A percentile compares a stretch with the other conserved stretches of the same genome.
phyloP scores from a whole-genome alignment of 75 land plant species.

The Cunninghamia lanceolata region DNA sequence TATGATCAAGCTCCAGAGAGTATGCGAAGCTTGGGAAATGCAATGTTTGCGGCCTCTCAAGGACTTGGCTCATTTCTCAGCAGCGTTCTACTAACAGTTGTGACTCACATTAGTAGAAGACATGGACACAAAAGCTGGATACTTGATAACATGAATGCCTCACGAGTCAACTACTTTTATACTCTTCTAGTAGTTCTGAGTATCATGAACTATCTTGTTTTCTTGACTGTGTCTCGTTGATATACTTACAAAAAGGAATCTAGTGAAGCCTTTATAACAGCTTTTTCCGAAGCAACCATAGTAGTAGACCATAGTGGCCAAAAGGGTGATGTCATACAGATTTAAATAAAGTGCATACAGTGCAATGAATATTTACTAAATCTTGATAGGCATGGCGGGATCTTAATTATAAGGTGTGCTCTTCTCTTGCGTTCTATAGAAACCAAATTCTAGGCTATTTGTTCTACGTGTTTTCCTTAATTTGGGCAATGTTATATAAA shows the following conservation, averaged over 20 bases:
- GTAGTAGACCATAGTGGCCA: too few species aligned
- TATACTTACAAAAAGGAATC: constrained; percentile 43
- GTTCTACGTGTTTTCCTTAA: too few species aligned
- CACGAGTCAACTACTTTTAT: constrained; percentile 71
- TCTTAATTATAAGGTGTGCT: too few species aligned
- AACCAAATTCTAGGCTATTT: too few species aligned
- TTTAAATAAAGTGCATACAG: too few species aligned
- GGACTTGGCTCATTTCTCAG: constrained; percentile 28
- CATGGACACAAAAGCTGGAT: constrained; percentile 65
- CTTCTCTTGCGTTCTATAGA: too few species aligned
- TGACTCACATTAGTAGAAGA: constrained; percentile 25
- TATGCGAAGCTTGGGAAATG: constrained; percentile 31
- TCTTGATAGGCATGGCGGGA: too few species aligned
- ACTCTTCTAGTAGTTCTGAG: constrained; percentile 48
- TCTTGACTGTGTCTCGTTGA: constrained; percentile 34
- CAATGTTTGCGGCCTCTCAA: constrained; percentile 12
- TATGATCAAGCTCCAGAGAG: constrained; percentile 66
- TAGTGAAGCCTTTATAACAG: background rate
- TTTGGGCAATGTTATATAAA: too few species aligned
- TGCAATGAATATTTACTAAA: too few species aligned
- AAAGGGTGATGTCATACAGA: too few species aligned
- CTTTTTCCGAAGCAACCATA: background rate
- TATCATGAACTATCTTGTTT: constrained; percentile 34
- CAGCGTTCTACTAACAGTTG: constrained; percentile 26
- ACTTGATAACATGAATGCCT: constrained; percentile 59